phyloP scores from a whole-genome alignment of 768 basidiomycete genomes.

The Auricularia auricula-judae region DNA sequence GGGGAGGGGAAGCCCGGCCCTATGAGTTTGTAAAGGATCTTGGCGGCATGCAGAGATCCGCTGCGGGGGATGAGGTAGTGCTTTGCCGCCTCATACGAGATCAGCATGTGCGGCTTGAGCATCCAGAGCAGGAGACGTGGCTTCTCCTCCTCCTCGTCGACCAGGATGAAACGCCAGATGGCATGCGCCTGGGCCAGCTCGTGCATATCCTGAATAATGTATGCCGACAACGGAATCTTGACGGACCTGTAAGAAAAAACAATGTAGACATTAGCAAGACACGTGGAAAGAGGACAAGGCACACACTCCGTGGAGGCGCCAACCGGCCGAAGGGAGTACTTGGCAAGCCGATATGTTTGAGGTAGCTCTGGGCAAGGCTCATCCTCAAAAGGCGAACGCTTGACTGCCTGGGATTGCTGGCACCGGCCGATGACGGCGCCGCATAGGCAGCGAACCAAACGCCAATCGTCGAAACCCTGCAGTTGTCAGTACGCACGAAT shows the following conservation, averaged over 20 bases:
- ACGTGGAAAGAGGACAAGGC: background rate
- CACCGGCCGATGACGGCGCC: conserved; percentile 73
- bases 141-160: conserved; percentile 77
- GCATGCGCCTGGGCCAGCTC: conserved; percentile 90
- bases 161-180: conserved; percentile 80
- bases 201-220: conserved; percentile 82
- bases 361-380: background rate
- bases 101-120: conserved; percentile 79
- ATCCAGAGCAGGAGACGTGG: conserved; percentile 85
- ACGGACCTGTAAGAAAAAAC: conserved; percentile 18
- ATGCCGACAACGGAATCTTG: conserved; percentile 66
- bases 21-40: conserved; percentile 76
- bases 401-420: conserved; percentile 34
- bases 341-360: conserved; percentile 54
- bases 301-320: conserved; percentile 53
- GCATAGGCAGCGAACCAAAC: conserved; percentile 62
- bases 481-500: conserved; percentile 7
- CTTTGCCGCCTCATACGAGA: conserved; percentile 56
- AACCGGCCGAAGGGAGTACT: conserved; percentile 72
- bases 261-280: background rate
- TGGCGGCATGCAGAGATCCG: conserved; percentile 58
- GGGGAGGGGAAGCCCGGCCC: conserved; percentile 41
- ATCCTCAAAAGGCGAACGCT: background rate
- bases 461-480: conserved; percentile 44
- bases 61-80: conserved; percentile 49